Evolutionary conservation across 495 filamentous ascomycete genomes (phyloP), one percentile per base, ranked within the genome.

Genomic region (Xylaria grammica): DNA sequence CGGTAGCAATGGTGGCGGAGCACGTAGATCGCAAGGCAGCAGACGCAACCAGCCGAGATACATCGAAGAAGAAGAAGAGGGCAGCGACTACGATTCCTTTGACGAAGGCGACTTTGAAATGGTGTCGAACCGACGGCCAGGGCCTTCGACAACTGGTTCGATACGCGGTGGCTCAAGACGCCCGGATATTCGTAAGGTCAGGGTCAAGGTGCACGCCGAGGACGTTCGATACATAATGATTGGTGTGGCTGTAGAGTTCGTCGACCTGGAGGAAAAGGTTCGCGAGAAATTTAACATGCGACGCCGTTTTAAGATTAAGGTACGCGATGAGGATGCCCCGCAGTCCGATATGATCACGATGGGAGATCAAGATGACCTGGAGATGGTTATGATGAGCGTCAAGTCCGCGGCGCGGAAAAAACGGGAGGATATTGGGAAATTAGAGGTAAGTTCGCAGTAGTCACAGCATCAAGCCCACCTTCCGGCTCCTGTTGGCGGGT

Each of bases 221-320:
- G 95, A 99, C 72, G 96, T 91, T n/a, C 87, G 95, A 46, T 97
- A 96, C 78, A 91, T 99, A 65, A 91, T 97, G 84, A 87, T 97
- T 61, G 85, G 83, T 19, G 81, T 89, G 34, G 84, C 82, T 9
- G 81, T 94, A n/a, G 84, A 85, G 63, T 97, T 90, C 74, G 75
- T 80, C 1, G 91, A 93, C 42, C 88, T 98, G 38, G 86, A 91
- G 49, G 84, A 84, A 45, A 85, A 85, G 56, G 90, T 99, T 62
- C 83, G 90, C 52, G 88, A 91, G 56, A 99, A 99, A 78, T 97
- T 97, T 66, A 87, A 85, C 27, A 78, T 97, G 56, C 77, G 81
- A 55, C 80, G 82, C 40, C 81, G 84, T 50, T 85, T 94, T 72
- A 93, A 91, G 82, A 88, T 96, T 75, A 93, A 91, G 82, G 87